Percentiles rank a stretch among this genome's conserved stretches.
Conservation (phyloP, 352 stramenopile species). For the Phytophthora cryptogea region DNA sequence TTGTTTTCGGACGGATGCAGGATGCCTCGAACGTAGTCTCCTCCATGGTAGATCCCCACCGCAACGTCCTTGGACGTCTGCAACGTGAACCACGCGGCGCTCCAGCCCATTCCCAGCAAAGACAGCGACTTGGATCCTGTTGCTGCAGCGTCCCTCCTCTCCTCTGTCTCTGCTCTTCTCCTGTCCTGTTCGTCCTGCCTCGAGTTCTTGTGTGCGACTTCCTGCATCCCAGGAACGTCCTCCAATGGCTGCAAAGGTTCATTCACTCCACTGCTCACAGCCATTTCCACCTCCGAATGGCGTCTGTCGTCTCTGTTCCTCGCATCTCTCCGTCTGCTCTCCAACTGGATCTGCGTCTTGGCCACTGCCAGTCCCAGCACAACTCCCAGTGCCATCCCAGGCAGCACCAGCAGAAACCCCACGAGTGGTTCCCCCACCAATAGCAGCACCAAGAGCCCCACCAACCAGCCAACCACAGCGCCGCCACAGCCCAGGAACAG, state of each 20-base stretch:
- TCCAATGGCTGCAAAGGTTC: conserved; percentile 45
- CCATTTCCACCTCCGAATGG: conserved; percentile 64
- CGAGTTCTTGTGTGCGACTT: conserved; percentile 20
- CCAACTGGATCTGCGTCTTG: conserved; percentile 65
- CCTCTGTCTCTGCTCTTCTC: conserved; percentile 1
- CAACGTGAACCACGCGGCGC: conserved; percentile 49
- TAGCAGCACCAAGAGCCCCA: conserved; percentile 58
- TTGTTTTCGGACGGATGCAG: conserved; percentile 27
- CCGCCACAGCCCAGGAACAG: conserved; percentile 58
- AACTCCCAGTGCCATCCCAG: conserved; percentile 56
- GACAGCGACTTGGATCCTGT: conserved; percentile 29
- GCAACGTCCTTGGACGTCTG: conserved; percentile 52
- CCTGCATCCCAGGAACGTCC: conserved; percentile 30
- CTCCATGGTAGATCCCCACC: conserved; percentile 45
- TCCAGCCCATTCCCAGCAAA: conserved; percentile 39
- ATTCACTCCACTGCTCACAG: conserved; percentile 41
- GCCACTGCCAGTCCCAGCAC: conserved; percentile 53
- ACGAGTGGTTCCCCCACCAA: conserved; percentile 54
- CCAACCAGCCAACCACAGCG: conserved; percentile 53
- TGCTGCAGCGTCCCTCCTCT: conserved; percentile 5
- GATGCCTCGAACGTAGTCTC: conserved; percentile 45
- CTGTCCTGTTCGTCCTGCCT: conserved; percentile 11
- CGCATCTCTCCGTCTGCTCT: conserved; percentile 48
- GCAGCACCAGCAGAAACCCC: conserved; percentile 70
- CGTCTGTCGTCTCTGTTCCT: conserved; percentile 39